Evolutionary conservation across 1,284 basidiomycete genomes (phyloP), one percentile per base, ranked within the genome.

Genomic region (Boletus smithii): DNA sequence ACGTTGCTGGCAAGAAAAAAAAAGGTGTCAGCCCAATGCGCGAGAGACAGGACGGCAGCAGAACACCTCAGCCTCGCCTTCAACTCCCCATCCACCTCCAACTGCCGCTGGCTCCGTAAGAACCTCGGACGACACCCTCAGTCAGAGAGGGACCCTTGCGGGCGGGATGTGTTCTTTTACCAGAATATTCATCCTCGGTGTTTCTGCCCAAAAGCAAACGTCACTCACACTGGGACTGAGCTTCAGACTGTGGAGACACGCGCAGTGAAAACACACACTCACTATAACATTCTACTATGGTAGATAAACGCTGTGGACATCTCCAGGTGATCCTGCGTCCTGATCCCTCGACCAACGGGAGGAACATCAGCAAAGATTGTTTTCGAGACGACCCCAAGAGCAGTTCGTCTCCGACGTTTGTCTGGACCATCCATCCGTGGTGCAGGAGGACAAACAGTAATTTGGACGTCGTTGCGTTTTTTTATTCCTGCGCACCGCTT

Each of bases 261-360:
- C 14, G 11, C 18, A 33, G 27, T 20, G 20, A 4, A 4, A 24
- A 27, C n/a, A 17, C 6, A 34, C 8, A 57, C 56, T 59, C 35
- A 61, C 56, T 33, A 29, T 44, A n/a, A 13, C 7, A 23, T 51
- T 44, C 24, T 26, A 26, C 16, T 44, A n/a, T n/a, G 14, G 26
- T 55, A 60, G 44, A 49, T 53, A 49, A 53, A 54, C 13, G 32
- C 39, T 48, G 83, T 89, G 67, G 77, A 72, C 78, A 66, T 72
- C 84, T 77, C 83, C 83, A 90, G 87, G 87, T 90, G 82, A 84
- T 90, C 87, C 81, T 76, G 86, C 87, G 73, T 90, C 87, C 83
- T 88, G 35, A 70, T 83, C 74, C 77, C 87, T 90, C 88, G 68
- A 90, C 87, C 88, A 79, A 65, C 68, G 87, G 88, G 86, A 90